Percentiles rank a stretch among this genome's conserved stretches.
Evolutionary conservation across 805 yeast genomes (phyloP).

Genomic region (Nakazawaea peltata): DNA sequence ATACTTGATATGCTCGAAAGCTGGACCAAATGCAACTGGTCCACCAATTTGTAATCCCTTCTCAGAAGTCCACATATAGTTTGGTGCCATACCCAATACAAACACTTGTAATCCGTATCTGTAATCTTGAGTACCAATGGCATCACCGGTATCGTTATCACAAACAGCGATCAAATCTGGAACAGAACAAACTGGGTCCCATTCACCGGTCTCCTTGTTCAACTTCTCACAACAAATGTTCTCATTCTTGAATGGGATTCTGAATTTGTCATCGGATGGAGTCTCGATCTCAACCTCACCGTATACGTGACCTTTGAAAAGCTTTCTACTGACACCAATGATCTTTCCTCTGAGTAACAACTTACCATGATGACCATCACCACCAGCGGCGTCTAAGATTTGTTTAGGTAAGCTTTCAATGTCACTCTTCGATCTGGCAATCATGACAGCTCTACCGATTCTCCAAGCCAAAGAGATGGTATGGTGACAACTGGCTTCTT

Average conservation of each 20-base stretch:
- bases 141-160: conserved; percentile 35
- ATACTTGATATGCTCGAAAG: conserved; percentile 22
- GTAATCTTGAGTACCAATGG: conserved; percentile 41
- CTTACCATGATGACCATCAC: conserved; percentile 23
- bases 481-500: conserved; percentile 15
- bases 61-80: conserved; percentile 27
- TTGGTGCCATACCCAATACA: conserved; percentile 32
- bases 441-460: conserved; percentile 34
- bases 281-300: conserved; percentile 32
- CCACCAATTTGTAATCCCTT: conserved; percentile 33
- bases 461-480: conserved; percentile 37
- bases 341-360: conserved; percentile 33
- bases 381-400: conserved; percentile 30
- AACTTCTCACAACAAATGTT: conserved; percentile 28
- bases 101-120: conserved; percentile 35
- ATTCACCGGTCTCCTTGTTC: conserved; percentile 14
- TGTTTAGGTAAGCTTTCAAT: conserved; percentile 24
- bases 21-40: conserved; percentile 27
- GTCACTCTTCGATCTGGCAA: conserved; percentile 29
- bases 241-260: conserved; percentile 42
- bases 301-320: conserved; percentile 34
- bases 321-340: conserved; percentile 30
- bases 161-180: conserved; percentile 38
- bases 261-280: conserved; percentile 8
- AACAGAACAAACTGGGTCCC: conserved; percentile 28